Conservation (phyloP, 2,329 filamentous ascomycete species). For the Colletotrichum destructivum region DNA sequence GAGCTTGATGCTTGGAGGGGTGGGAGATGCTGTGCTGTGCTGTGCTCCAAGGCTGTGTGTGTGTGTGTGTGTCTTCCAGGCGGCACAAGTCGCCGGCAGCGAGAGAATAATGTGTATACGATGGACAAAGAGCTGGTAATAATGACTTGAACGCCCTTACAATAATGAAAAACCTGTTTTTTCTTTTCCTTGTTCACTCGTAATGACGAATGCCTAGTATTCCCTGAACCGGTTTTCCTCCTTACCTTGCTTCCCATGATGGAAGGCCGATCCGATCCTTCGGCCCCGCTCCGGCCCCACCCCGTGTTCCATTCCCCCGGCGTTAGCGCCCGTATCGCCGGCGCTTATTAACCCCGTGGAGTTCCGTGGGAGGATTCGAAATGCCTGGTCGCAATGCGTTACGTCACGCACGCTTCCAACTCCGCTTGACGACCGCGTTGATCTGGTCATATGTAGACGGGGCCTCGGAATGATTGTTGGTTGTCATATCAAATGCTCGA, state of each 20-base stretch:
- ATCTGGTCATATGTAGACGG: background rate
- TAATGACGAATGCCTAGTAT: background rate
- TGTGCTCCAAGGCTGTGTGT: too few relatives aligned
- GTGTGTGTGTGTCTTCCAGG: too few relatives aligned
- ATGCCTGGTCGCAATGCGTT: background rate
- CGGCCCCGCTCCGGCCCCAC: too few relatives aligned
- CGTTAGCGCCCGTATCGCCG: constrained; percentile 19
- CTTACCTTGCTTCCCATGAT: too few relatives aligned
- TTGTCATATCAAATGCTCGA: too few relatives aligned
- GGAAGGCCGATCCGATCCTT: background rate
- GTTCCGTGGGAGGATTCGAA: constrained; percentile 10
- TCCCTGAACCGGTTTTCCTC: background rate
- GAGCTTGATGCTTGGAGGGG: constrained; percentile 8
- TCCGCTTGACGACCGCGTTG: fast-evolving
- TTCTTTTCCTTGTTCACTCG: background rate
- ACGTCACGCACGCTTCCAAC: background rate
- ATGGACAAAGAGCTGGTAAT: background rate
- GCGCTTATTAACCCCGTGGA: background rate
- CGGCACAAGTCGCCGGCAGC: background rate
- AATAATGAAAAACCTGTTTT: constrained; percentile 9
- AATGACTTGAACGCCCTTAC: constrained; percentile 15
- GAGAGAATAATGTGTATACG: background rate
- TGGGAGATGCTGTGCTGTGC: too few relatives aligned
- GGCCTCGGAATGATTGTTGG: too few relatives aligned
- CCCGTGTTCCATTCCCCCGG: background rate